Evolutionary conservation across 2,329 filamentous ascomycete genomes (phyloP), one percentile per base, ranked within the genome.

Genomic region (Sclerotinia spermophila): DNA sequence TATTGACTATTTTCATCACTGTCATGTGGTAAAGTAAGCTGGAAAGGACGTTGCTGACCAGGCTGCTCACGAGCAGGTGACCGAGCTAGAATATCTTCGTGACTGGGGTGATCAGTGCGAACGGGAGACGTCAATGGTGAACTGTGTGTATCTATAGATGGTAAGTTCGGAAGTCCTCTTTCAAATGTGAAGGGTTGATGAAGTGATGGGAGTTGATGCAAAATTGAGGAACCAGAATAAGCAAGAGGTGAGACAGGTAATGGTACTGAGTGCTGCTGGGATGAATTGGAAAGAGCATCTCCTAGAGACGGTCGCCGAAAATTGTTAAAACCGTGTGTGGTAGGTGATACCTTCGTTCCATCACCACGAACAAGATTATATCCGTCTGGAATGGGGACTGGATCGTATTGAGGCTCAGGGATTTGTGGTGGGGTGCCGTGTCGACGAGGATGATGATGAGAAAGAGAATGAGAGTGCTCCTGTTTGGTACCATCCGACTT

Each of bases 41-140:
- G 76, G 56, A 78, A 79, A 8, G 78, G 78, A 60, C 75, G 64
- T 71, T 79, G 78, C 55, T 79, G 78, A 4, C 75, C 77, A 35
- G 70, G 62, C 7, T 73, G 72, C 3, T 65, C 48, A 33, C 74
- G 73, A 17, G 78, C 75, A 2, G 78, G 78, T 0, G 76, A 78
- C 15, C 78, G 74, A 24, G 78, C 78, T 11, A 79, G 55, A 2
- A 78, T 44, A 42, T 78, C 77, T 66, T 79, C 77, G 10, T 72
- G 67, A 66, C 72, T 76, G 13, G 77, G 42, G 5, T 73, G 72
- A 61, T 61, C 53, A 51, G 69, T 42, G 35, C 44, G 56, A 56
- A 62, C 56, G 60, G 72, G n/a, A 64, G 67, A 45, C 71, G 70
- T 30, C 48, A 70, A 45, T 51, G 48, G 27, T 15, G 35, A 40